Base-by-base conservation (phyloP, 352 stramenopile species). In the Pythium angustatum region DNA sequence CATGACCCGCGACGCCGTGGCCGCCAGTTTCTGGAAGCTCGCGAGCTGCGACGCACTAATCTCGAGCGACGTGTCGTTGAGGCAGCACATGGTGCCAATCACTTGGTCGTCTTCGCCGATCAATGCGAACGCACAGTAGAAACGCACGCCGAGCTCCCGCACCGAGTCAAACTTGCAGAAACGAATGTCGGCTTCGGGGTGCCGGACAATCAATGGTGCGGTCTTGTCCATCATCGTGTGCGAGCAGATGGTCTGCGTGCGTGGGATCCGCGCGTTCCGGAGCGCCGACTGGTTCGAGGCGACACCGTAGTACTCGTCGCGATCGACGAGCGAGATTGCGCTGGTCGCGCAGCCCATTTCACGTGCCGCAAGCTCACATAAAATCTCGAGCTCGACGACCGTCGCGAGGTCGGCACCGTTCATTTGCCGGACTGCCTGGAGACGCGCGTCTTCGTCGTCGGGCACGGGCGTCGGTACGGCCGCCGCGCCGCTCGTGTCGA, bases 41-140 rank as follows among this genome's bases (percentile, higher is more conserved):
- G 62, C 62, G 51, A 83, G 87, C 66, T 90, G 78, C 38, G 78
- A 75, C 43, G 69, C 68, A 8, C 68, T 82, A 49, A 90, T 66
- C 36, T 76, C 55, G 33, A 62, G 68, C 30, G 76, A 70, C 45
- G 76, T 28, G 24, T 61, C 53, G 58, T 84, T 68, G 19, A 83
- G 57, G 49, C 79, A 90, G 61, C 79, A 88, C 30, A 90, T 54
- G 6, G 72, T 73, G 5, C 79, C 81, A 53, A 90, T 80, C 54
- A 85, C 62, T 1, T 69, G 78, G 33, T 71, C 58, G 59, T 80
- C 69, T 0, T 63, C 52, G 3, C 64, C 67, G 12, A 83, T 31
- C 14, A 91, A 50, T 17, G 82, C 79, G 33, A 88, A 87, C 2
- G 75, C 82, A 56, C 78, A 89, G 78, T 91, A 89, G 62, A 85